These are phyloP conservation scores for Trapa incisa DNA, from an alignment of 345 rosid species.

Conservation along the genomic window DNA sequence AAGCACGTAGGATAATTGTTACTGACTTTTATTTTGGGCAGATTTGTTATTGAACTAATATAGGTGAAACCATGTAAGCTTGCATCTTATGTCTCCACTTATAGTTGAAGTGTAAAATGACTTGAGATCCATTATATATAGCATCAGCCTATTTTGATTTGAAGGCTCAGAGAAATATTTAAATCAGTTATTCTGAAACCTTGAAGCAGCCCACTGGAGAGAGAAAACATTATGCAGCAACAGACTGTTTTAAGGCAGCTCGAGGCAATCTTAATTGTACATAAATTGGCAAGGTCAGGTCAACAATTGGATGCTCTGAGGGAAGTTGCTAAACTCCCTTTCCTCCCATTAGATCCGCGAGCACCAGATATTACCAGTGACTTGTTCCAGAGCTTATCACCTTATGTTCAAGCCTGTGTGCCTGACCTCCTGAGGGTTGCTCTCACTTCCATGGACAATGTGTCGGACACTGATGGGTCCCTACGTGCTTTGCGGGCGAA, in stretches of 20 bases:
- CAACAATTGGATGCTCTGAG: slow-evolving; percentile 69
- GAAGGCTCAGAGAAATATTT: too few species aligned
- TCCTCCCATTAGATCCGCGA: slow-evolving; percentile 85
- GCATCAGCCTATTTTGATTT: not conserved
- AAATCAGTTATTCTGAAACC: slow-evolving; percentile 1
- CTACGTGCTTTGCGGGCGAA: slow-evolving; percentile 86
- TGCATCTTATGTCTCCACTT: too few species aligned
- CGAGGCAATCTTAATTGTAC: slow-evolving; percentile 75
- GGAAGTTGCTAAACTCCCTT: slow-evolving; percentile 84
- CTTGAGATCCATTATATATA: too few species aligned
- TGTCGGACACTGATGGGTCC: slow-evolving; percentile 77
- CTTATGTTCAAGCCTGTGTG: slow-evolving; percentile 74
- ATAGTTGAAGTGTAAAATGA: too few species aligned
- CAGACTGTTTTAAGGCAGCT: slow-evolving; percentile 89
- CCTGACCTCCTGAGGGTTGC: slow-evolving; percentile 81
- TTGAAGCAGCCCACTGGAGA: slow-evolving; percentile 55
- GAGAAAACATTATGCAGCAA: slow-evolving; percentile 72
- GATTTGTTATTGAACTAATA: too few species aligned
- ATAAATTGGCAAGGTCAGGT: slow-evolving; percentile 56
- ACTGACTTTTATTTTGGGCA: too few species aligned
- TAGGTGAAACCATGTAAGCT: too few species aligned
- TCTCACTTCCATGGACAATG: slow-evolving; percentile 72
- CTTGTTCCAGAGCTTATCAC: slow-evolving; percentile 59
- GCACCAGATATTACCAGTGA: slow-evolving; percentile 38
- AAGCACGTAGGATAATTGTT: too few species aligned